Evolutionary conservation across 83 land plant genomes (phyloP).

Genomic region (Picea abies): DNA sequence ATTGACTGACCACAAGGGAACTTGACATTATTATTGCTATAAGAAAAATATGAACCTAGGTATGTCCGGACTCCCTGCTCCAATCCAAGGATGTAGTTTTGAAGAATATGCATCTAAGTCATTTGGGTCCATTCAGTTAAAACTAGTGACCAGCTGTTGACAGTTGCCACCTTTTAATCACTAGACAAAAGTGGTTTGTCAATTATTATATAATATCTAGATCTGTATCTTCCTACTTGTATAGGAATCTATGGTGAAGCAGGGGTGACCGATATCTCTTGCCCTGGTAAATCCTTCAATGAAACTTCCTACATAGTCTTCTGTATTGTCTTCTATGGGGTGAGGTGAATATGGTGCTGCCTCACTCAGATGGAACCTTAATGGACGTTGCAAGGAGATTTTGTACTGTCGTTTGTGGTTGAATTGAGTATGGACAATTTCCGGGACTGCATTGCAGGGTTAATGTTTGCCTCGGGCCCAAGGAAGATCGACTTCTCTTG

Average conservation of each 20-base stretch:
- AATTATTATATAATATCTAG: background rate
- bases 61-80: background rate
- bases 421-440: constrained; percentile 17
- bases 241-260: background rate
- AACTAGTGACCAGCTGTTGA: background rate
- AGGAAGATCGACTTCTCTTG: constrained; percentile 50
- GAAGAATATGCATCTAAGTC: background rate
- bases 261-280: background rate
- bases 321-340: background rate
- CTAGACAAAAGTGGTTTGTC: background rate
- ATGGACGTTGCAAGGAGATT: constrained; percentile 13
- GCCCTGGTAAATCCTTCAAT: constrained; percentile 2
- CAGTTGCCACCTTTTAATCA: background rate
- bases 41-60: background rate
- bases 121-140: background rate
- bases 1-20: background rate
- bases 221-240: background rate
- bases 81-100: background rate
- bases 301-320: background rate
- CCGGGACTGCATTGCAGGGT: constrained; percentile 34
- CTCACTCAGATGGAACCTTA: constrained; percentile 12
- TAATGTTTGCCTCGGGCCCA: constrained; percentile 58
- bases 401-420: constrained; percentile 12
- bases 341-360: constrained; percentile 14
- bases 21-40: background rate